Base-by-base conservation (phyloP, 768 basidiomycete genomes). In the Naganishia onofrii region DNA sequence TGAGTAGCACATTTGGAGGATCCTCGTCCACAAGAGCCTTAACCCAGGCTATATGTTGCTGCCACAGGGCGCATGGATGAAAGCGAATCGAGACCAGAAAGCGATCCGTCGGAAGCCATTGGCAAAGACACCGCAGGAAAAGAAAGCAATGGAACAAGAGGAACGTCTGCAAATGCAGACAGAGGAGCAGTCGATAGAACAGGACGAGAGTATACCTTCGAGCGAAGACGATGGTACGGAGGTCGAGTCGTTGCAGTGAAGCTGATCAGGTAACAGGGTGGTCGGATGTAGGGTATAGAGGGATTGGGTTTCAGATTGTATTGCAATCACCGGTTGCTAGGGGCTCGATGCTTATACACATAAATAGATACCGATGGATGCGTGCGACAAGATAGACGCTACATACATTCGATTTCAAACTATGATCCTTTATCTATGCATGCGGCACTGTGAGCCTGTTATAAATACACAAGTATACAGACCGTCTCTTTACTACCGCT, bases 41-140 rank as follows among this genome's bases (percentile, higher is more conserved):
- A 67, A 23, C 17, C 46, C 26, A n/a, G n/a, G 54, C 2, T 52
- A 46, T 31, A 7, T 12, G 34, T 26, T 15, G n/a, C 17, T 3
- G n/a, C 23, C 57, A 7, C 57, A 80, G 79, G 79, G 79, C 42
- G 76, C 75, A 42, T 80, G 79, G 79, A 80, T 80, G 79, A 74
- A 76, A 53, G 71, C 75, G 51, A 71, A 74, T 32, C 72, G 79
- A 31, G 78, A 80, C 63, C 78, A 80, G 53, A 73, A 76, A 48
- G 79, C 78, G 1, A 68, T 78, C n/a, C 68, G 78, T 28, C 55
- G 77, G 48, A 67, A 68, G n/a, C 73, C 73, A 9, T 26, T 71
- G n/a, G 57, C 73, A 34, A 65, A 57, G 38, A 63, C 60, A 31
- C 60, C 60, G 23, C 60, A 63, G 38, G 60, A 63, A 36, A 63